A percentile compares a stretch with the other conserved stretches of the same genome.
Conservation (phyloP, 2,329 filamentous ascomycete species). For the Tolypocladium tropicale region DNA sequence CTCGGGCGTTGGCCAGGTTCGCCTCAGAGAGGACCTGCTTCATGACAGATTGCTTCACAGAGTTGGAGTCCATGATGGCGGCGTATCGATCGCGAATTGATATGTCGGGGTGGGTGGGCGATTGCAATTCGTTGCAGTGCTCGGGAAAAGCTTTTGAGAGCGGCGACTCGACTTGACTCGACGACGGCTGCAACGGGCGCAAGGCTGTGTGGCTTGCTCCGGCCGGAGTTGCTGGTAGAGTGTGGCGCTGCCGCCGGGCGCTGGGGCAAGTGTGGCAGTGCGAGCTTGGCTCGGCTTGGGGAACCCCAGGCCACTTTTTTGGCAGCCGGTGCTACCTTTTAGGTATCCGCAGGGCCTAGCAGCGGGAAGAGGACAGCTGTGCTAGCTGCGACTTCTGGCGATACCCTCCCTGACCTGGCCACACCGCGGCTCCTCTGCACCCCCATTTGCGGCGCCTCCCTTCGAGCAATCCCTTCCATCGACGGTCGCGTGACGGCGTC, state of each 20-base stretch:
- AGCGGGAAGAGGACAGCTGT: constrained; percentile 13
- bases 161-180: neutral
- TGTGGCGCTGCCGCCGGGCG: neutral
- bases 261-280: constrained; percentile 11
- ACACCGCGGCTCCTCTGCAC: neutral
- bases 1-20: constrained; percentile 57
- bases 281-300: neutral
- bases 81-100: constrained; percentile 10
- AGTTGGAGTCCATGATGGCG: constrained; percentile 44
- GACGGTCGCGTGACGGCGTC: neutral
- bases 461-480: neutral
- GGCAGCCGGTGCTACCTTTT: neutral
- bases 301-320: neutral
- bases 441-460: neutral
- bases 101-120: constrained; percentile 6
- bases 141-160: neutral
- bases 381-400: constrained; percentile 3
- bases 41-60: constrained; percentile 52
- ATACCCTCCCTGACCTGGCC: neutral
- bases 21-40: constrained; percentile 54
- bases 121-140: neutral
- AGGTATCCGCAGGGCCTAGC: no score
- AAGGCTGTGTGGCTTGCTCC: constrained; percentile 20
- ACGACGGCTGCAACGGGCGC: constrained; percentile 3
- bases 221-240: no score